Evolutionary conservation across 2,329 filamentous ascomycete genomes (phyloP), one percentile per base, ranked within the genome.

Genomic region (Xylariaceae sp.): DNA sequence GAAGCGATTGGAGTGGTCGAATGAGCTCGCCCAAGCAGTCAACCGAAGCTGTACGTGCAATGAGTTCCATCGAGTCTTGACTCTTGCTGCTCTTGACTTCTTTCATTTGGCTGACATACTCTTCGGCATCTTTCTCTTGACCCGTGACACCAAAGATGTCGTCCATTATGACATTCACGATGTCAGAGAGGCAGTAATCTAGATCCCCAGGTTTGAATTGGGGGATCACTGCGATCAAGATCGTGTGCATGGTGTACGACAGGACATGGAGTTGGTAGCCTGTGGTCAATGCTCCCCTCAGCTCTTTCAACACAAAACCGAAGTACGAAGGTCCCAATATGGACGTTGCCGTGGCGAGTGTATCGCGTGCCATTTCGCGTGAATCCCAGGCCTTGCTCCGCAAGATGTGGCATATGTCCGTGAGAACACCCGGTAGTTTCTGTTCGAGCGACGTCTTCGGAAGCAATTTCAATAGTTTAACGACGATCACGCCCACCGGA

Each of bases 31-130:
- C 77, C 5, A 96, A 70, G 36, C 80, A 77, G 32, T 63, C 67
- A 16, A 95, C 68, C 2, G 88, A 90, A 2, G 86, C 80, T 30
- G 80, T 88, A 51, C 81, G 85, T 17, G 92, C 83, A 44, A 96
- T 71, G 12, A 96, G 68, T 57, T 96, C 90, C 80, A 96, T 93
- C 0, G 92, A 94, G 54, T 98, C 93, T 51, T 89, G 94, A 55
- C 89, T 95, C 67, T 96, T 98, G 67, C 85, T 95, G 59, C 85
- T 92, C 66, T 94, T 96, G 36, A 98, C 82, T 61, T 98, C 92
- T 59, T 93, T 94, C 81, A 93, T 95, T 59, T 90, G 84, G 55
- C 80, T 94, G 36, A 83, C 81, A 56, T 98, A 98, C 33, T 89
- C 92, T 49, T 95, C 88, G 0, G 90, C 90, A 50, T 98, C 92